phyloP scores from a whole-genome alignment of 495 filamentous ascomycete genomes.

The Elasticomyces elasticus region DNA sequence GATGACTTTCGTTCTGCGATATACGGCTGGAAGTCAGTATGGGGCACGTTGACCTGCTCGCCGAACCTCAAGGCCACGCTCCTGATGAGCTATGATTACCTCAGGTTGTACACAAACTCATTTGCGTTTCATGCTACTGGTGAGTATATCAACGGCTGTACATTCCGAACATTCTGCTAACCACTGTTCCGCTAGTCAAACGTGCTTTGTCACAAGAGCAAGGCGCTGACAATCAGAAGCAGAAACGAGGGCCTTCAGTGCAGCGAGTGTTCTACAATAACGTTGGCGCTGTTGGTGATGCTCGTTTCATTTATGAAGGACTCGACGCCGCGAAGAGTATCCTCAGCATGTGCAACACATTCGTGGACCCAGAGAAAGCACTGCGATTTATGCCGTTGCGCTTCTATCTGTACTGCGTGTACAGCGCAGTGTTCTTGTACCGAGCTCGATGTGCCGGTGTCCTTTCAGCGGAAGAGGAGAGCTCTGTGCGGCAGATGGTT shows the following conservation, averaged over 20 bases:
- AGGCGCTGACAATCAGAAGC: background rate
- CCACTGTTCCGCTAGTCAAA: no score
- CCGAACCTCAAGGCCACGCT: slow-evolving; percentile 47
- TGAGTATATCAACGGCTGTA: no score
- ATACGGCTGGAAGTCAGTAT: slow-evolving; percentile 52
- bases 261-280: slow-evolving; percentile 33
- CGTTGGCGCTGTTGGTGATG: slow-evolving; percentile 30
- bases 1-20: slow-evolving; percentile 56
- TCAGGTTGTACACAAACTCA: slow-evolving; percentile 55
- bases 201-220: slow-evolving; percentile 38
- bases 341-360: slow-evolving; percentile 31
- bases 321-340: slow-evolving; percentile 32
- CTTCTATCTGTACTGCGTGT: slow-evolving; percentile 40
- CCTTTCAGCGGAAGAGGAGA: slow-evolving; percentile 43
- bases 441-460: slow-evolving; percentile 50
- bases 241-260: background rate
- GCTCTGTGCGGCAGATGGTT: slow-evolving; percentile 43
- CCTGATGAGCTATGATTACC: slow-evolving; percentile 53
- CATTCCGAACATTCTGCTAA: no score
- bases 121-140: slow-evolving; percentile 59
- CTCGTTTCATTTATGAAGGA: slow-evolving; percentile 33
- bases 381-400: slow-evolving; percentile 30
- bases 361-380: slow-evolving; percentile 30
- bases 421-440: slow-evolving; percentile 49
- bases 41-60: slow-evolving; percentile 48